Evolutionary conservation across 2,329 filamentous ascomycete species (phyloP).

Genomic region (Fusarium drepaniforme): DNA sequence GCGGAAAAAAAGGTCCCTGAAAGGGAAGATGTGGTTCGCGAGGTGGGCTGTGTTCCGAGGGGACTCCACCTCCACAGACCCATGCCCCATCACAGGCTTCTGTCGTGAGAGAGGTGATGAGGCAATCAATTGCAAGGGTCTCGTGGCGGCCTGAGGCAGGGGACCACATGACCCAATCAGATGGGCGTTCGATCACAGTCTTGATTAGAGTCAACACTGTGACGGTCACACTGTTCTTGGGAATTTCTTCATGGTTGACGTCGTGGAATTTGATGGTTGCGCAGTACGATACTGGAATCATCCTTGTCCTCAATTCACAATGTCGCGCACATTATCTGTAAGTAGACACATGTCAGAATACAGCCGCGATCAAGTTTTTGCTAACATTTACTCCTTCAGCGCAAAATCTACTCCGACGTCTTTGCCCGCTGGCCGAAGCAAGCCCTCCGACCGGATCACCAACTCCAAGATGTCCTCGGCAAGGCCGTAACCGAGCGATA

Average conservation of each 20-base stretch:
- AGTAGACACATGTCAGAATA: conserved; percentile 3
- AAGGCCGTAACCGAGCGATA: conserved; percentile 52
- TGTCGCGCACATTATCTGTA: conserved; percentile 52
- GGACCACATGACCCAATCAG: conserved; percentile 34
- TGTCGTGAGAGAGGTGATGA: conserved; percentile 20
- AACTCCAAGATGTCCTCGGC: conserved; percentile 69
- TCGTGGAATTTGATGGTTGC: conserved; percentile 30
- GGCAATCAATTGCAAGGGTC: conserved; percentile 32
- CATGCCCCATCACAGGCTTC: conserved; percentile 26
- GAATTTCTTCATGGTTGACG: conserved; percentile 46
- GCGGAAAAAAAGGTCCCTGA: conserved; percentile 5
- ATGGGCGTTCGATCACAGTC: conserved; percentile 18
- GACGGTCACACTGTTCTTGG: conserved; percentile 20
- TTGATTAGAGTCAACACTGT: background rate
- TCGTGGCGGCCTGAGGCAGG: conserved; percentile 35
- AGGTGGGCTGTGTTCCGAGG: conserved; percentile 32
- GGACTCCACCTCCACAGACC: conserved; percentile 35
- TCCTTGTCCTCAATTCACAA: conserved; percentile 38
- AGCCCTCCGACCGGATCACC: conserved; percentile 70
- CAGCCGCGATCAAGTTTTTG: background rate
- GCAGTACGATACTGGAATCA: conserved; percentile 12
- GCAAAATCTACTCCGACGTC: conserved; percentile 53
- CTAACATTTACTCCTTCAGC: conserved; percentile 38
- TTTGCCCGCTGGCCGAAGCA: conserved; percentile 73
- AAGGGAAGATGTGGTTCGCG: conserved; percentile 1